Conservation (phyloP, 2,329 filamentous ascomycete genomes). For the Neocucurbitaria cava region DNA sequence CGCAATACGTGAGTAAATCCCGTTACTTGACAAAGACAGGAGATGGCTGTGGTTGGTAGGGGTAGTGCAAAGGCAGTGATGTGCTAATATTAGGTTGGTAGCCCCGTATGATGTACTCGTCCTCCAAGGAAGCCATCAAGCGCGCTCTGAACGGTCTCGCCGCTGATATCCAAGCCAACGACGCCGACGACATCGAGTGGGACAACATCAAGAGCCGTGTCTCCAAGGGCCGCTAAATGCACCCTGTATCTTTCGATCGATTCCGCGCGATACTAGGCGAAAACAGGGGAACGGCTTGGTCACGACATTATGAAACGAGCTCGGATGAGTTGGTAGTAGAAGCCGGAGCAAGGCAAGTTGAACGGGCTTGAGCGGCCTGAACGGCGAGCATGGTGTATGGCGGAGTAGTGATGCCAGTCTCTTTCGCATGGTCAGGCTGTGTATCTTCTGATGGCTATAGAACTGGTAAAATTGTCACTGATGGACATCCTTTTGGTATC, state of each 20-base stretch:
- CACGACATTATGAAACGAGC: conserved; percentile 27
- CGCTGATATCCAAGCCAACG: conserved; percentile 82
- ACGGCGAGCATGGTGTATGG: conserved; percentile 13
- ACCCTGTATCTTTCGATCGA: neutral
- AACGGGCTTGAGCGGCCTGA: conserved; percentile 17
- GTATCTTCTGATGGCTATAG: conserved; percentile 21
- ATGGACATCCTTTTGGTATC: conserved; percentile 25
- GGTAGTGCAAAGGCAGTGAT: neutral
- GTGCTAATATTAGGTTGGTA: conserved; percentile 49
- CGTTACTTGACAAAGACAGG: neutral
- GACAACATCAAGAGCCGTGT: conserved; percentile 67
- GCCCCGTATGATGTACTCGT: conserved; percentile 91
- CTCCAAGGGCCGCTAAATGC: conserved; percentile 58
- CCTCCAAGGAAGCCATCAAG: conserved; percentile 87
- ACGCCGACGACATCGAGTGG: conserved; percentile 81
- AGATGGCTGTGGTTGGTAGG: neutral
- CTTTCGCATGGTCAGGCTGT: conserved; percentile 20
- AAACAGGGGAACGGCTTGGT: conserved; percentile 19
- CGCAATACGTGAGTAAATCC: conserved; percentile 72
- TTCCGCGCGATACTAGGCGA: conserved; percentile 26
- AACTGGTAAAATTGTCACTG: conserved; percentile 32
- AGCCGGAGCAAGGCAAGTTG: conserved; percentile 2
- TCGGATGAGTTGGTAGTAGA: conserved; percentile 6
- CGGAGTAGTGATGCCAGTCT: conserved; percentile 13
- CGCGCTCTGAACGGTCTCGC: conserved; percentile 77